These are phyloP conservation scores for Apiotrichum domesticum DNA, from an alignment of 1,284 basidiomycete genomes.

Conservation along the genomic window DNA sequence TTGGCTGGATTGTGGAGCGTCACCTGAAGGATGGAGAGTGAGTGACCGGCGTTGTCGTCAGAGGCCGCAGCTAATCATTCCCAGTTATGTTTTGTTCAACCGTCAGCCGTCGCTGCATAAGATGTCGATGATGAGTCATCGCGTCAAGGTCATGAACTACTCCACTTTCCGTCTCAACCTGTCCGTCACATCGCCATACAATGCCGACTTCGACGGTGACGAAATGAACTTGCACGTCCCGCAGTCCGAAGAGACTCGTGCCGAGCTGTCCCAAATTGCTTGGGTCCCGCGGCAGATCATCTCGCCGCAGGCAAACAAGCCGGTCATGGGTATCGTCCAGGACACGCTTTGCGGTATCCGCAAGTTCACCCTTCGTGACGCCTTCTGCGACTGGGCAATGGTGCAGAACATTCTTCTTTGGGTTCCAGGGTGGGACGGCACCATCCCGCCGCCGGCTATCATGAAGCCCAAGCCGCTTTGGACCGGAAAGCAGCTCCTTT, in stretches of 20 bases:
- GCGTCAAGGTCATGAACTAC: conserved; percentile 96
- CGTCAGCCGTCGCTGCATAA: conserved; percentile 98
- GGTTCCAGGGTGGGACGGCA: conserved; percentile 96
- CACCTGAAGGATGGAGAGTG: conserved; percentile 97
- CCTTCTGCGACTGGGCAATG: conserved; percentile 85
- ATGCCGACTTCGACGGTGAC: conserved; percentile 98
- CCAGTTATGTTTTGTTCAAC: conserved; percentile 90
- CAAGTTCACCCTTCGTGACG: conserved; percentile 93
- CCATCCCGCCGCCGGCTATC: conserved; percentile 85
- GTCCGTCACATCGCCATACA: conserved; percentile 51
- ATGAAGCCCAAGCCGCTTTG: conserved; percentile 95
- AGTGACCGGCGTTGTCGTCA: conserved; percentile 44
- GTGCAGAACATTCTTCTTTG: conserved; percentile 97
- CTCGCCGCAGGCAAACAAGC: conserved; percentile 98
- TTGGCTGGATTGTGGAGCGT: conserved; percentile 97
- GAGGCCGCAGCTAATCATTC: conserved; percentile 10
- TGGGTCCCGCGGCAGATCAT: conserved; percentile 89
- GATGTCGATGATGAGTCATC: conserved; percentile 99
- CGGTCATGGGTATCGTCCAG: conserved; percentile 99
- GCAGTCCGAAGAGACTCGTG: conserved; percentile 97
- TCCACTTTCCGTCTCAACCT: conserved; percentile 64
- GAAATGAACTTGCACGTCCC: conserved; percentile 99
- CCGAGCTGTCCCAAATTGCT: conserved; percentile 94
- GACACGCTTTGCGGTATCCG: conserved; percentile 97
- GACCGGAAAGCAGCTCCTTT: conserved; percentile 96